These are phyloP conservation scores for Calonectria fujianensis DNA, from an alignment of 2,329 filamentous ascomycete genomes.

Conservation along the genomic window DNA sequence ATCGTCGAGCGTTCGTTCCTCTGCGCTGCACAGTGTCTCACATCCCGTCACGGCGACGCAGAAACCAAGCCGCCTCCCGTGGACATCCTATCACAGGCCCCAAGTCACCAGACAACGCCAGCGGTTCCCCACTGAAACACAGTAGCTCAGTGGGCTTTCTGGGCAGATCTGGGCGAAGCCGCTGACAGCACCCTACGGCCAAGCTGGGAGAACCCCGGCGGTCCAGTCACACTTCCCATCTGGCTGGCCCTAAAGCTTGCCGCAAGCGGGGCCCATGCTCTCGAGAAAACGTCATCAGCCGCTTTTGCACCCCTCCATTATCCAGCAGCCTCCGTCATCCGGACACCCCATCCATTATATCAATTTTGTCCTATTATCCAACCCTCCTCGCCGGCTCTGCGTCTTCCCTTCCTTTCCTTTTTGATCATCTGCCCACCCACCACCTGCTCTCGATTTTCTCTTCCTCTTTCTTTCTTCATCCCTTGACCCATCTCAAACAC, in stretches of 20 bases:
- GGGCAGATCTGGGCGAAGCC: constrained; percentile 10
- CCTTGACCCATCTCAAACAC: constrained; percentile 34
- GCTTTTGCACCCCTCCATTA: constrained; percentile 47
- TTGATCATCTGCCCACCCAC: constrained; percentile 53
- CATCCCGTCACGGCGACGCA: constrained; percentile 20
- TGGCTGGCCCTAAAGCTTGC: constrained; percentile 49
- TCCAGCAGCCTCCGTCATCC: constrained; percentile 44
- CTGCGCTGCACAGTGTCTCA: constrained; percentile 26
- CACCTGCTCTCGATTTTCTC: constrained; percentile 41
- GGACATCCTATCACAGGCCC: constrained; percentile 47
- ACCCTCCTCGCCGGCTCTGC: constrained; percentile 31
- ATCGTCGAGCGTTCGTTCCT: constrained; percentile 2
- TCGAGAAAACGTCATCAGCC: constrained; percentile 55
- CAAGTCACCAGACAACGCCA: constrained; percentile 46
- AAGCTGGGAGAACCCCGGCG: constrained; percentile 41
- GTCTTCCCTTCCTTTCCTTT: constrained; percentile 30
- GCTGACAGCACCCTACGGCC: constrained; percentile 5
- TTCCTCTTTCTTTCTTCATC: constrained; percentile 28
- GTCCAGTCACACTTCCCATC: constrained; percentile 48
- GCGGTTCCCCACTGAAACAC: constrained; percentile 22
- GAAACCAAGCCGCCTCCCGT: constrained; percentile 20
- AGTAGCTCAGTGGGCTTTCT: not conserved
- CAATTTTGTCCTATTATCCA: constrained; percentile 32
- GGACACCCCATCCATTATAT: constrained; percentile 42
- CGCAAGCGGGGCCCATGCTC: constrained; percentile 48